phyloP scores from a whole-genome alignment of 2,329 filamentous ascomycete genomes.

The Aspergillus pseudonomiae region DNA sequence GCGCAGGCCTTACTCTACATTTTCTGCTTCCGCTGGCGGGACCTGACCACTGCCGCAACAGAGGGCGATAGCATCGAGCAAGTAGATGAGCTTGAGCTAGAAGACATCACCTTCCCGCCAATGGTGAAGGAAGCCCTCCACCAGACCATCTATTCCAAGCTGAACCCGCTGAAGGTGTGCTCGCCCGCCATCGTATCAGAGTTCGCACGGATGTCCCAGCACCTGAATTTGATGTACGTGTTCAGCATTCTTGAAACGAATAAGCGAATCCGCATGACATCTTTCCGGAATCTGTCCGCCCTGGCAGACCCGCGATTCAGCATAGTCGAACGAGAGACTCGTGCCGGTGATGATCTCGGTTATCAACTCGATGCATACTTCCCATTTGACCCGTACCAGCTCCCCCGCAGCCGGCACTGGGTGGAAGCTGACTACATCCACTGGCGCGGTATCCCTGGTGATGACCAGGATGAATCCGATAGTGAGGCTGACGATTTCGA shows the following conservation, averaged over 20 bases:
- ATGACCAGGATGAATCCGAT: constrained; percentile 58
- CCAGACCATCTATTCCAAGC: constrained; percentile 78
- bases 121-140: constrained; percentile 74
- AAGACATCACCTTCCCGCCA: constrained; percentile 77
- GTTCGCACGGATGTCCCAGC: constrained; percentile 84
- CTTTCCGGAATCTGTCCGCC: constrained; percentile 55
- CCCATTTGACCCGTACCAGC: constrained; percentile 93
- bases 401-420: constrained; percentile 87
- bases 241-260: constrained; percentile 88
- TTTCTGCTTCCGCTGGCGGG: constrained; percentile 97
- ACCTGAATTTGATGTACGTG: constrained; percentile 86
- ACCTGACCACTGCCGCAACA: constrained; percentile 67
- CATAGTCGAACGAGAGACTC: constrained; percentile 58
- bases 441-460: constrained; percentile 75
- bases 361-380: constrained; percentile 93
- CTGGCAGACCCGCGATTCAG: constrained; percentile 43
- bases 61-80: constrained; percentile 58
- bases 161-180: constrained; percentile 95
- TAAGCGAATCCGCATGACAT: constrained; percentile 80
- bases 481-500: constrained; percentile 37
- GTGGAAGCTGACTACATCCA: constrained; percentile 79
- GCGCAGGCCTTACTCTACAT: constrained; percentile 92
- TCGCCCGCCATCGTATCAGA: constrained; percentile 87
- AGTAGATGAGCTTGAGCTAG: constrained; percentile 59
- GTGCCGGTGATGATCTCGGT: constrained; percentile 69